A percentile compares a stretch with the other conserved stretches of the same genome.
phyloP scores from a whole-genome alignment of 129 eudicot genomes.

The Arctium lappa region DNA sequence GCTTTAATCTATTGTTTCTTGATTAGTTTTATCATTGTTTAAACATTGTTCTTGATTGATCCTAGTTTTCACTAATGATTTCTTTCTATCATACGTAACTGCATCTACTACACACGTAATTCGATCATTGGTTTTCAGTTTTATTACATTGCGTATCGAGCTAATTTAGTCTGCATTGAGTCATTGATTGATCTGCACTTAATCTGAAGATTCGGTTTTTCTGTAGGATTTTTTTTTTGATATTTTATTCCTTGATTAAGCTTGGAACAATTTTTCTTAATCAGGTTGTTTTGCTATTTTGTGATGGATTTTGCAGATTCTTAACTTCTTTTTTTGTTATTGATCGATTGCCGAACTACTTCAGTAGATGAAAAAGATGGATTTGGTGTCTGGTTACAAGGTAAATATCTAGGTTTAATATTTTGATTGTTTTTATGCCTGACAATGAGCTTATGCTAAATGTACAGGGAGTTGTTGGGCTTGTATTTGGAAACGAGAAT shows the following conservation, averaged over 20 bases:
- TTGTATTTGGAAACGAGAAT: too few relatives aligned
- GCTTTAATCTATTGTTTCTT: too few relatives aligned
- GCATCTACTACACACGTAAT: background rate
- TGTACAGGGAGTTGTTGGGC: too few relatives aligned
- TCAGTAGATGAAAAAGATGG: too few relatives aligned
- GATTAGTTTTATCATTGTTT: too few relatives aligned
- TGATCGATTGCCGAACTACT: background rate
- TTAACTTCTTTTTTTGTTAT: background rate
- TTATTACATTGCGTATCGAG: slow-evolving; percentile 18
- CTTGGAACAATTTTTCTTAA: background rate
- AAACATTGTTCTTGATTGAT: too few relatives aligned
- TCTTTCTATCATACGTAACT: background rate
- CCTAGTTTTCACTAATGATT: background rate
- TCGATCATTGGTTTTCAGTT: slow-evolving; percentile 10
- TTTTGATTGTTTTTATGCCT: too few relatives aligned
- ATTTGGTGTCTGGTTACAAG: too few relatives aligned
- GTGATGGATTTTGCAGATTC: slow-evolving; percentile 16
- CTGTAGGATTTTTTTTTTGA: too few relatives aligned
- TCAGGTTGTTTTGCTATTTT: slow-evolving; percentile 5
- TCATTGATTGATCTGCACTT: slow-evolving; percentile 20
- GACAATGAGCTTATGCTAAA: too few relatives aligned
- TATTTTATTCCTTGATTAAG: background rate
- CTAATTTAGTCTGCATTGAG: slow-evolving; percentile 24
- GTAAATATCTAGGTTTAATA: too few relatives aligned
- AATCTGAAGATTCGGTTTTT: slow-evolving; percentile 23